Percentiles rank a stretch among this genome's conserved stretches.
phyloP scores from a whole-genome alignment of 2,329 filamentous ascomycete species.

The Colletotrichum sojae region DNA sequence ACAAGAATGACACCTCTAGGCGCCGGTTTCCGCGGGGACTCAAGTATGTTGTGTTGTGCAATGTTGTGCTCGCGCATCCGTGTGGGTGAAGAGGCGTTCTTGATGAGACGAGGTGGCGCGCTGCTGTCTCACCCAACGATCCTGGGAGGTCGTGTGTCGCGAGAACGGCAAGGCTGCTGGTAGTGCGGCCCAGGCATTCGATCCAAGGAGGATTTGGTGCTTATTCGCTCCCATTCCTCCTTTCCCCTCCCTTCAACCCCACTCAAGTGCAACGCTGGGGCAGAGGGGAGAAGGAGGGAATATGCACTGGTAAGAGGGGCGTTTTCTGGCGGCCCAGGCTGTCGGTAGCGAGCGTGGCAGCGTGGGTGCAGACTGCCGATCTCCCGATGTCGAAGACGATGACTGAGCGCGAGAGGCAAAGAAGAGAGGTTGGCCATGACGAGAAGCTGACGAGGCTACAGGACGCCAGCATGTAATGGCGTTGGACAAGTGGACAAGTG shows the following conservation, averaged over 20 bases:
- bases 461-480: slow-evolving; percentile 4
- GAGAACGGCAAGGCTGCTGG: neutral
- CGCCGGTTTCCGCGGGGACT: slow-evolving; percentile 22
- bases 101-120: slow-evolving; percentile 39
- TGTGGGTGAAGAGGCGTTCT: slow-evolving; percentile 27
- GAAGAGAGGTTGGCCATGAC: slow-evolving; percentile 17
- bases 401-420: neutral
- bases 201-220: neutral
- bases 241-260: slow-evolving; percentile 1
- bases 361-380: slow-evolving; percentile 29
- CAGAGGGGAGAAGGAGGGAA: neutral
- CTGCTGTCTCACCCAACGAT: slow-evolving; percentile 33
- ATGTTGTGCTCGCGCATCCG: slow-evolving; percentile 21
- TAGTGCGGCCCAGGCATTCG: neutral
- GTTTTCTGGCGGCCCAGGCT: slow-evolving; percentile 31
- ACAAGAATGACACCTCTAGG: slow-evolving; percentile 29
- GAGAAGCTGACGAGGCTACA: neutral
- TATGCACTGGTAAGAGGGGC: slow-evolving; percentile 10
- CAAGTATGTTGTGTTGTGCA: slow-evolving; percentile 4
- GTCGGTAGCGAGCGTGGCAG: slow-evolving; percentile 32
- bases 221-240: slow-evolving; percentile 5
- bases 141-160: slow-evolving; percentile 2
- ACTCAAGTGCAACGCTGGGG: slow-evolving; percentile 11
- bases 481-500: neutral
- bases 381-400: slow-evolving; percentile 25